Evolutionary conservation across 148 eudicot genomes (phyloP).

Genomic region (Chenopodium quinoa): DNA sequence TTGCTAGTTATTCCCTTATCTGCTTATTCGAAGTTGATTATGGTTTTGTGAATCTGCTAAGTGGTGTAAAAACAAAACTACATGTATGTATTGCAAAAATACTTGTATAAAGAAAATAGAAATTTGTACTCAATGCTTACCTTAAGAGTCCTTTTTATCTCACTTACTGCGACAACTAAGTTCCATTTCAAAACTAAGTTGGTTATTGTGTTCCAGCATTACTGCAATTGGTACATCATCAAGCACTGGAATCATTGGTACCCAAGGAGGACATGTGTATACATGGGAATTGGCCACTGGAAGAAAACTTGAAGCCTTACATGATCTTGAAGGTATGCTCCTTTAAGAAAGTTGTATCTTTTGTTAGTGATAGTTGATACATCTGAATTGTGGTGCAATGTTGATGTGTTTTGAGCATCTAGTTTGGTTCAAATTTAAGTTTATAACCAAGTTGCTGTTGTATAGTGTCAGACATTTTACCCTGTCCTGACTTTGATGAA

Average conservation of each 20-base stretch:
- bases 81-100: background rate
- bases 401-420: background rate
- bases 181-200: constrained; percentile 5
- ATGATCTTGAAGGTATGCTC: constrained; percentile 57
- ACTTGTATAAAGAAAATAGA: background rate
- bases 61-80: background rate
- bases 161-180: constrained; percentile 9
- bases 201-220: constrained; percentile 42
- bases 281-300: constrained; percentile 81
- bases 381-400: background rate
- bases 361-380: background rate
- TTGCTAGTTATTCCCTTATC: background rate
- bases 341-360: too few relatives aligned
- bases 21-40: background rate
- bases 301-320: constrained; percentile 43
- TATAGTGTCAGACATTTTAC: background rate
- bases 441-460: background rate
- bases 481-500: background rate
- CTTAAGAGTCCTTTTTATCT: background rate
- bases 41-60: background rate
- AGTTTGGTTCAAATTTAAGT: background rate
- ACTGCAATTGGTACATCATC: constrained; percentile 54
- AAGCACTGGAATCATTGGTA: constrained; percentile 80
- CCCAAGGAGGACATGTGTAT: constrained; percentile 59
- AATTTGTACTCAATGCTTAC: background rate